Evolutionary conservation across 1,284 basidiomycete genomes (phyloP).

Genomic region (Coriolopsis trogii): DNA sequence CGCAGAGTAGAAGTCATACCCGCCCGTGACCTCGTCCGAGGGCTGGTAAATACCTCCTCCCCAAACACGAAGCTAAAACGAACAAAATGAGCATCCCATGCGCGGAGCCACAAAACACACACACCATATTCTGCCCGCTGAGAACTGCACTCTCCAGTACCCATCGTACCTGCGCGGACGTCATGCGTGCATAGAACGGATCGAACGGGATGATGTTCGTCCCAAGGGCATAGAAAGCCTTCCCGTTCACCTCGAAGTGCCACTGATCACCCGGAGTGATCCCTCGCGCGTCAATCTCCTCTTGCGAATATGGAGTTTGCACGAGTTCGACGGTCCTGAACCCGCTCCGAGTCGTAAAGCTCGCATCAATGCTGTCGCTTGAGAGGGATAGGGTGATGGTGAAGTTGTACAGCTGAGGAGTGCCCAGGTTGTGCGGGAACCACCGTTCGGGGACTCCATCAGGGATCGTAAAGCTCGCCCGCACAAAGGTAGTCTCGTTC

Average conservation of each 20-base stretch:
- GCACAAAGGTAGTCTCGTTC: constrained; percentile 42
- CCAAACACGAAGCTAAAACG: constrained; percentile 54
- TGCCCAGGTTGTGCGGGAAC: constrained; percentile 59
- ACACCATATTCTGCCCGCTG: constrained; percentile 64
- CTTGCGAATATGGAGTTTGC: constrained; percentile 48
- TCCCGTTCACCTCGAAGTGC: constrained; percentile 61
- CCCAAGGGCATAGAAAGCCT: constrained; percentile 55
- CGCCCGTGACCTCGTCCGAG: constrained; percentile 45
- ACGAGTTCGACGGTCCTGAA: constrained; percentile 59
- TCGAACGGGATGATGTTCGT: constrained; percentile 65
- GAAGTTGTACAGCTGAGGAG: constrained; percentile 56
- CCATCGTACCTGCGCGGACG: constrained; percentile 55
- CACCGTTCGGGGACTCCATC: constrained; percentile 51
- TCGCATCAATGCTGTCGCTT: constrained; percentile 14
- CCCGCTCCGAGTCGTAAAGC: constrained; percentile 49
- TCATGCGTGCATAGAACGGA: constrained; percentile 57
- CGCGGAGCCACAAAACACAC: constrained; percentile 4
- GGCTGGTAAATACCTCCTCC: constrained; percentile 50
- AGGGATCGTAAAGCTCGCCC: constrained; percentile 48
- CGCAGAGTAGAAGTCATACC: constrained; percentile 58
- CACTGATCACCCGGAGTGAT: constrained; percentile 63
- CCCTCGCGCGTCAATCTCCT: constrained; percentile 46
- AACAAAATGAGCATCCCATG: neutral
- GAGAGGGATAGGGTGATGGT: constrained; percentile 38
- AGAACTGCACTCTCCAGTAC: constrained; percentile 55